A percentile compares a stretch with the other conserved stretches of the same genome.
phyloP scores from a whole-genome alignment of 768 basidiomycete genomes.

The Lentinula raphanica region DNA sequence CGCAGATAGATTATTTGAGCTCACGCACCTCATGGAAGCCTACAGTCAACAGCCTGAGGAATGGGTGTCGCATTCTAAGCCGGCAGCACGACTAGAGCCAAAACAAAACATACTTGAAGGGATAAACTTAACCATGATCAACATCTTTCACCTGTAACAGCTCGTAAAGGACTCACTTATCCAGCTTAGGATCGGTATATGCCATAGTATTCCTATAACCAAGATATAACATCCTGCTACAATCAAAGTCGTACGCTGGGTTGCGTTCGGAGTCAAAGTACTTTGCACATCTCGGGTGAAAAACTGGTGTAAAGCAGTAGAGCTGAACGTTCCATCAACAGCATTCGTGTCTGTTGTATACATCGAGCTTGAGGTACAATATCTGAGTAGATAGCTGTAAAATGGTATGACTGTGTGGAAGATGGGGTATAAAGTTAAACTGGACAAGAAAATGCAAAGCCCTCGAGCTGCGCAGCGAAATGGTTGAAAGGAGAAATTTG shows the following conservation, averaged over 20 bases:
- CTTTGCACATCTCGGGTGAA: constrained; percentile 31
- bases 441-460: too few relatives aligned
- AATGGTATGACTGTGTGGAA: too few relatives aligned
- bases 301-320: neutral
- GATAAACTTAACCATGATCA: constrained; percentile 57
- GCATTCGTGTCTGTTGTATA: neutral
- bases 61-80: neutral
- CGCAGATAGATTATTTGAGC: neutral
- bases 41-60: constrained; percentile 67
- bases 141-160: constrained; percentile 1
- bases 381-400: too few relatives aligned
- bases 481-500: too few relatives aligned
- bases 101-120: constrained; percentile 75
- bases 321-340: neutral
- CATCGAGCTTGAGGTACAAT: neutral
- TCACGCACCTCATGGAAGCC: constrained; percentile 79
- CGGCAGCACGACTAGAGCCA: too few relatives aligned
- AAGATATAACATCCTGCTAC: constrained; percentile 74
- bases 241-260: constrained; percentile 73
- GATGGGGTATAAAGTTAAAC: too few relatives aligned
- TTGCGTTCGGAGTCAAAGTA: constrained; percentile 57
- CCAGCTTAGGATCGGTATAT: constrained; percentile 59
- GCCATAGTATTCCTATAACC: constrained; percentile 79
- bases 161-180: constrained; percentile 54
- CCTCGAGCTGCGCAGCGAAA: too few relatives aligned